These are phyloP conservation scores for Nosema muscidifuracis DNA, from an alignment of 371 early-diverging fungal species.

Conservation along the genomic window DNA sequence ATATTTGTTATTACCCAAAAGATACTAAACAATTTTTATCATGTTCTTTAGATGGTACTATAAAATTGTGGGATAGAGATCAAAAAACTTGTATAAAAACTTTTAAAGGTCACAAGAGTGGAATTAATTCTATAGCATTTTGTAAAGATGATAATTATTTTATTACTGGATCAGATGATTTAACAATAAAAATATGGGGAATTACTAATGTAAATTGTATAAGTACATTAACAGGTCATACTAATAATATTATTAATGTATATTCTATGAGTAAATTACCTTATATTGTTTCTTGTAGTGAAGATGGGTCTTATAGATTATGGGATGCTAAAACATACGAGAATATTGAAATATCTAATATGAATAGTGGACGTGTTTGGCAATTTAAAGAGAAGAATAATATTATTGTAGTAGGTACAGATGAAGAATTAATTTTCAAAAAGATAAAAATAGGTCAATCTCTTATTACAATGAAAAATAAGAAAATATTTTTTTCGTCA, in stretches of 20 bases:
- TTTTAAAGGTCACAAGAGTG: slow-evolving; percentile 42
- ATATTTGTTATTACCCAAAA: slow-evolving; percentile 43
- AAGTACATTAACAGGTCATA: slow-evolving; percentile 52
- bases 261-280: neutral
- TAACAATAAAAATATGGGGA: slow-evolving; percentile 55
- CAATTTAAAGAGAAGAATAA: slow-evolving; percentile 28
- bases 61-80: slow-evolving; percentile 53
- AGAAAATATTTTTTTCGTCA: slow-evolving; percentile 34
- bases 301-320: slow-evolving; percentile 53
- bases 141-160: slow-evolving; percentile 37
- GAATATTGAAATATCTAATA: slow-evolving; percentile 32
- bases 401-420: slow-evolving; percentile 52
- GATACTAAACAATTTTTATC: slow-evolving; percentile 48
- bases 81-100: slow-evolving; percentile 29
- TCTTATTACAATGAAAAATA: slow-evolving; percentile 13
- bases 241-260: slow-evolving; percentile 54
- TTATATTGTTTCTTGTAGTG: slow-evolving; percentile 47
- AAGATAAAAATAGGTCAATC: slow-evolving; percentile 8
- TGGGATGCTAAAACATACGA: slow-evolving; percentile 53
- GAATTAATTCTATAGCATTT: slow-evolving; percentile 39
- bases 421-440: slow-evolving; percentile 55
- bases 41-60: slow-evolving; percentile 53
- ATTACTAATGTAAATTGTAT: slow-evolving; percentile 25
- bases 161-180: slow-evolving; percentile 58
- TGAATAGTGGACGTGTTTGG: slow-evolving; percentile 54